Base-by-base conservation (phyloP, 306 rosid species). In the Cicer cuneatum region DNA sequence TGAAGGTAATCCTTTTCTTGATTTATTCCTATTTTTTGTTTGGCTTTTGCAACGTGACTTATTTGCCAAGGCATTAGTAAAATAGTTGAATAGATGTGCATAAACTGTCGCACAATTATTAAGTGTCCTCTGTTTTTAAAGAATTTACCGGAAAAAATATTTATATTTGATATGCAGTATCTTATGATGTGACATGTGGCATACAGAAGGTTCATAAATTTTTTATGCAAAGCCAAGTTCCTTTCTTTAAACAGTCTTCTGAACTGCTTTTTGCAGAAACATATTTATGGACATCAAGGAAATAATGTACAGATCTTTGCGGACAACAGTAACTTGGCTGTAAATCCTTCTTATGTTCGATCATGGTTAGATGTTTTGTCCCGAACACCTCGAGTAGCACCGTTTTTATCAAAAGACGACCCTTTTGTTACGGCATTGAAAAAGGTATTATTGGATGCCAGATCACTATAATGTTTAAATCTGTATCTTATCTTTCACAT, bases 331-430 rank as follows among this genome's bases (percentile, higher is more conserved):
- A 85, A 86, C 80, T 83, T 95, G 85, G 97, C 98, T 33, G 88
- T 95, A 71, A 92, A 95, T 95, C 96, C 99, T 76, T 92, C 91
- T 37, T 95, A 92, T 81, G 78, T 92, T 62, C 83, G 58, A 45
- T 87, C 96, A 8, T 95, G 99, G 99, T 84, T 92, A 90, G 89
- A 92, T 82, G 81, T 89, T 53, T 77, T 92, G 89, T 90, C 99
- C 38, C 89, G 37, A 84, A 90, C 93, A 8, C 93, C 99, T 66
- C 91, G 99, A 81, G 97, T 95, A 60, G 98, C 99, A 43, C 98
- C 99, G 35, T 95, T 92, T 87, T 77, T 95, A 48, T 74, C 95
- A 8, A 95, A 92, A 89, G 91, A 83, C 53, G 92, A 92, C 67
- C 98, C 97, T 45, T 72, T 90, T 82, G 73, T 95, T 71, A 78